Conservation (phyloP, 2,329 filamentous ascomycete genomes). For the Lasiodiplodia sp. region DNA sequence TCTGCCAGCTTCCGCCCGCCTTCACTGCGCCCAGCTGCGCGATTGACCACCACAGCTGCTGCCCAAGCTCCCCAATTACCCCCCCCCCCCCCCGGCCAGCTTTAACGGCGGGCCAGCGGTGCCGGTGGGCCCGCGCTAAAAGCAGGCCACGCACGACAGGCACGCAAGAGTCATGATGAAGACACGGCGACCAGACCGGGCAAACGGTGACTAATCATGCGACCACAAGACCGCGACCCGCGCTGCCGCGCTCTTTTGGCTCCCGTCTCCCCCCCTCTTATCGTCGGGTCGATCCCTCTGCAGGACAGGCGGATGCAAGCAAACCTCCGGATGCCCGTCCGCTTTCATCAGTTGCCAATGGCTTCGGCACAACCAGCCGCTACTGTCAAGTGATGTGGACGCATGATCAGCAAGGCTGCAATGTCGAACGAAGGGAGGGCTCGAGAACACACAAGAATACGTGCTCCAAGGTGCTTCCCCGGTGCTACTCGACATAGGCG, state of each 20-base stretch:
- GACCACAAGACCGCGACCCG: not conserved
- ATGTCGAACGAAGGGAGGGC: not conserved
- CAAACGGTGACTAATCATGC: not conserved
- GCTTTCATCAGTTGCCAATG: not conserved
- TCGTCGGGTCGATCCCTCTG: not conserved
- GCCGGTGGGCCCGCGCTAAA: not conserved
- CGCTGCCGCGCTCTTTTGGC: not conserved
- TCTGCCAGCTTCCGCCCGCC: slow-evolving; percentile 5
- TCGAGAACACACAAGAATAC: not conserved
- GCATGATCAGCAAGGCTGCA: not conserved
- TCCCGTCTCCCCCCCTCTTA: not conserved
- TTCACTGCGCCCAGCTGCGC: not conserved
- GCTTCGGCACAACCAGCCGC: not conserved
- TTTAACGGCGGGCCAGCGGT: not conserved
- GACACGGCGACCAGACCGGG: not conserved
- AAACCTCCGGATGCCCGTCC: not conserved
- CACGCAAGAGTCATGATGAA: not conserved
- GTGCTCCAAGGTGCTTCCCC: slow-evolving; percentile 17
- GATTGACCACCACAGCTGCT: slow-evolving; percentile 8
- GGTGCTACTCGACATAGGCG: slow-evolving; percentile 1
- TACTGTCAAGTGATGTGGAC: not conserved
- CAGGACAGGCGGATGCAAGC: not conserved
- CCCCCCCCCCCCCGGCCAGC: not conserved
- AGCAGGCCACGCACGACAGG: not conserved
- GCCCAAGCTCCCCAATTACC: slow-evolving; percentile 24